Evolutionary conservation across 345 rosid genomes (phyloP).

Genomic region (Syzygium aromaticum): DNA sequence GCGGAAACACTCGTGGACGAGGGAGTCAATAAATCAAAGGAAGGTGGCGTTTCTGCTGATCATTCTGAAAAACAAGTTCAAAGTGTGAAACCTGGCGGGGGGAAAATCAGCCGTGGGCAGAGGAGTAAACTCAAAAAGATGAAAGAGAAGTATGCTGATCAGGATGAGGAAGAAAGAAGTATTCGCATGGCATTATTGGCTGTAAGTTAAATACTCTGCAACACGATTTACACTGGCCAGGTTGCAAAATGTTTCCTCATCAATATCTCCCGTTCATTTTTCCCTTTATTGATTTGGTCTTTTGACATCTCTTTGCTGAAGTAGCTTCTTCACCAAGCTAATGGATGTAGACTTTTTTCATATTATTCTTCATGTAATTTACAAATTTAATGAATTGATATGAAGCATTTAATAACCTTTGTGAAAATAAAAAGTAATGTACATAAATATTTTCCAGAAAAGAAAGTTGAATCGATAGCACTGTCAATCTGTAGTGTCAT

Average conservation of each 20-base stretch:
- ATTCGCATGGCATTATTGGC: slow-evolving; percentile 84
- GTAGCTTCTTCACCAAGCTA: neutral
- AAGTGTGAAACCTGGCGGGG: slow-evolving; percentile 41
- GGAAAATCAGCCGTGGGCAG: slow-evolving; percentile 82
- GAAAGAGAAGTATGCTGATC: slow-evolving; percentile 95
- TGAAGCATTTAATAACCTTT: neutral
- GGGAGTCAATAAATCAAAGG: slow-evolving; percentile 31
- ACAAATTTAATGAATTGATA: neutral
- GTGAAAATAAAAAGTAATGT: neutral
- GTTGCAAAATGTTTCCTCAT: neutral
- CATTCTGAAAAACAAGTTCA: slow-evolving; percentile 30
- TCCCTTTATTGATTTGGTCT: neutral
- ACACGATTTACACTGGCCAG: neutral
- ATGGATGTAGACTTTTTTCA: neutral
- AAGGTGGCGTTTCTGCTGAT: slow-evolving; percentile 18
- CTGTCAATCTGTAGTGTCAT: neutral
- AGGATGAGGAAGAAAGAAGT: slow-evolving; percentile 90
- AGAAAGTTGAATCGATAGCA: neutral
- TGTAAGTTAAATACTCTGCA: slow-evolving; percentile 38
- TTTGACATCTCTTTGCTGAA: neutral
- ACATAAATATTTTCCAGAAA: neutral
- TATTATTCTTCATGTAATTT: neutral
- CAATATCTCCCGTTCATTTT: neutral
- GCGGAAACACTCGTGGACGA: slow-evolving; percentile 19
- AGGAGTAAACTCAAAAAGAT: slow-evolving; percentile 87